These are phyloP conservation scores for Akebia trifoliata DNA, from an alignment of 164 flowering plant species.

Conservation along the genomic window DNA sequence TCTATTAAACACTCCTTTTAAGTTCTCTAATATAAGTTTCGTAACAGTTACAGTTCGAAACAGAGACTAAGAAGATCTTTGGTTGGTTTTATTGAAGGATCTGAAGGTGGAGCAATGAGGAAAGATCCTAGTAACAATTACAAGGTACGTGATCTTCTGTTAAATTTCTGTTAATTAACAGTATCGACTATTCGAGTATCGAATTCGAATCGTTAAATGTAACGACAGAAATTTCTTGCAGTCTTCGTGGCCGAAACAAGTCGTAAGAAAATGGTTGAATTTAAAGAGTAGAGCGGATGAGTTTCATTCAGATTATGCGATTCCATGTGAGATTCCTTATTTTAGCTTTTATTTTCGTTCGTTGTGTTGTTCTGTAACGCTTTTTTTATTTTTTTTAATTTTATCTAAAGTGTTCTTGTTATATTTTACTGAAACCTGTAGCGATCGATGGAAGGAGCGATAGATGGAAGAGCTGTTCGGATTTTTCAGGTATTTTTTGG, in stretches of 20 bases:
- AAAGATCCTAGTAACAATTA: slow-evolving; percentile 19
- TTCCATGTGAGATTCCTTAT: slow-evolving; percentile 17
- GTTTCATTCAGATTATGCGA: slow-evolving; percentile 48
- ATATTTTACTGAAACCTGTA: neutral
- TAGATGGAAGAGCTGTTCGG: slow-evolving; percentile 62
- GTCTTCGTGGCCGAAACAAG: slow-evolving; percentile 63
- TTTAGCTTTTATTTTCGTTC: neutral
- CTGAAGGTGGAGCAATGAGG: slow-evolving; percentile 28
- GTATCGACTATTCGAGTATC: too few species aligned
- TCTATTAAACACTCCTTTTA: too few species aligned
- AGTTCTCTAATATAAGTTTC: neutral
- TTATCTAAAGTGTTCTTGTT: too few species aligned
- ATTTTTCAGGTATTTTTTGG: slow-evolving; percentile 57
- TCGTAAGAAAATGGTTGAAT: slow-evolving; percentile 67
- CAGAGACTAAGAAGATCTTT: slow-evolving; percentile 5
- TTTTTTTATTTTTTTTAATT: too few species aligned
- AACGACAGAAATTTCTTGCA: too few species aligned
- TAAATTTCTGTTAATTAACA: too few species aligned
- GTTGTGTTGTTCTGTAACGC: too few species aligned
- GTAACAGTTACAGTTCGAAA: neutral
- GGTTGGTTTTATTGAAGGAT: slow-evolving; percentile 11
- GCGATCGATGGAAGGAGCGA: slow-evolving; percentile 13
- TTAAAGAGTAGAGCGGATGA: slow-evolving; percentile 48
- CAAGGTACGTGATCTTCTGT: slow-evolving; percentile 27
- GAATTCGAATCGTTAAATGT: neutral